These are phyloP conservation scores for Neofusicoccum umdonicola DNA, from an alignment of 2,329 filamentous ascomycete species.

Conservation along the genomic window DNA sequence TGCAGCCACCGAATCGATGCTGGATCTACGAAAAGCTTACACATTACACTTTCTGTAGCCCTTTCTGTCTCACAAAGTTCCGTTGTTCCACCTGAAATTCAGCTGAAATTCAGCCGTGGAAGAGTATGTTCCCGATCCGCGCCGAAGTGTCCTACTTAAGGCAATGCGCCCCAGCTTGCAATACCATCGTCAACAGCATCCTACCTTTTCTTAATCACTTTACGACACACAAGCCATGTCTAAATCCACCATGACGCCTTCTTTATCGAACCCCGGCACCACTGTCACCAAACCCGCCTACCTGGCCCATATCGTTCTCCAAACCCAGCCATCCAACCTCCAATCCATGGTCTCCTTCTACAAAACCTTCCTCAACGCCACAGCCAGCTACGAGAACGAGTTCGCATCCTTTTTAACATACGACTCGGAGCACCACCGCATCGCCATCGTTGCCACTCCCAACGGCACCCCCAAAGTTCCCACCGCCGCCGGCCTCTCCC, in stretches of 20 bases:
- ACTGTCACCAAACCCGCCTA: conserved; percentile 1
- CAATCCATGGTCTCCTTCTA: conserved; percentile 38
- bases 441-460: conserved; percentile 39
- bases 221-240: neutral
- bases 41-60: too few species aligned
- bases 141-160: too few species aligned
- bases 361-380: conserved; percentile 37
- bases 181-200: too few species aligned
- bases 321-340: conserved; percentile 26
- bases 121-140: too few species aligned
- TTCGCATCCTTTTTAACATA: conserved; percentile 41
- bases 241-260: neutral
- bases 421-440: conserved; percentile 50
- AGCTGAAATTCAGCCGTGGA: too few species aligned
- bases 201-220: neutral
- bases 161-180: too few species aligned
- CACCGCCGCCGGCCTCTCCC: conserved; percentile 34
- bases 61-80: too few species aligned
- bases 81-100: too few species aligned
- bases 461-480: conserved; percentile 22
- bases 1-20: too few species aligned
- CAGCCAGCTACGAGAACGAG: conserved; percentile 26
- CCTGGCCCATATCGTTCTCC: conserved; percentile 31
- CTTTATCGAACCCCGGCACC: neutral
- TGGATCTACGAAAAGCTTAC: too few species aligned